Evolutionary conservation across 2,329 filamentous ascomycete genomes (phyloP).

Genomic region (Stromatinia cepivora): DNA sequence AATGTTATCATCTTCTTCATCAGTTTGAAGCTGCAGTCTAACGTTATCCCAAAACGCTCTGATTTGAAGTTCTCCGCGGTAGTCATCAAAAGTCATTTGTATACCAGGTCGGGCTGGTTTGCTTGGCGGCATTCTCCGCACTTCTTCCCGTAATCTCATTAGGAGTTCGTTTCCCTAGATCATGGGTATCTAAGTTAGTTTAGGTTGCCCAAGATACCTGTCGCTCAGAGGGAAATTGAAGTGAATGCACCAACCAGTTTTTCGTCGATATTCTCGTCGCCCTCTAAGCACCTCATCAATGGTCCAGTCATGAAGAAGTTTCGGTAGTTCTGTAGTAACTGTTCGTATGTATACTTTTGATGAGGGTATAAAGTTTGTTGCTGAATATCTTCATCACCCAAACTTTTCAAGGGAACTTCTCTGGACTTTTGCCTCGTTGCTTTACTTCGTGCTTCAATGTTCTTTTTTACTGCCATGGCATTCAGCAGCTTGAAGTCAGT

Average conservation of each 20-base stretch:
- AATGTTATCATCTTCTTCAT: conserved; percentile 8
- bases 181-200: not conserved
- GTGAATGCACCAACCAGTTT: not conserved
- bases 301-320: conserved; percentile 28
- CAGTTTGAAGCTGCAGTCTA: conserved; percentile 25
- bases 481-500: conserved; percentile 12
- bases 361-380: not conserved
- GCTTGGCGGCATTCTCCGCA: conserved; percentile 6
- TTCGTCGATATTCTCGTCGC: conserved; percentile 21
- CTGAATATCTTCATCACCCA: not conserved
- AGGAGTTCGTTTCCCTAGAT: conserved; percentile 20
- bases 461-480: not conserved
- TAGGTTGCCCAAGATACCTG: too few species aligned
- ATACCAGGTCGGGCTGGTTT: not conserved
- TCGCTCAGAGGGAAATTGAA: not conserved
- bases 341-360: conserved; percentile 16
- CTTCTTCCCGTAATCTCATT: conserved; percentile 26
- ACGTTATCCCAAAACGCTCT: conserved; percentile 33
- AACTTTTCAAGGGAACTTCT: too few species aligned
- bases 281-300: conserved; percentile 30
- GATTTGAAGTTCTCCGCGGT: conserved; percentile 25
- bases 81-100: not conserved
- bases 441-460: not conserved
- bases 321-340: conserved; percentile 27
- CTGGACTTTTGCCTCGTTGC: not conserved